Evolutionary conservation across 1,284 basidiomycete species (phyloP).

Genomic region (Tilletia setariae): DNA sequence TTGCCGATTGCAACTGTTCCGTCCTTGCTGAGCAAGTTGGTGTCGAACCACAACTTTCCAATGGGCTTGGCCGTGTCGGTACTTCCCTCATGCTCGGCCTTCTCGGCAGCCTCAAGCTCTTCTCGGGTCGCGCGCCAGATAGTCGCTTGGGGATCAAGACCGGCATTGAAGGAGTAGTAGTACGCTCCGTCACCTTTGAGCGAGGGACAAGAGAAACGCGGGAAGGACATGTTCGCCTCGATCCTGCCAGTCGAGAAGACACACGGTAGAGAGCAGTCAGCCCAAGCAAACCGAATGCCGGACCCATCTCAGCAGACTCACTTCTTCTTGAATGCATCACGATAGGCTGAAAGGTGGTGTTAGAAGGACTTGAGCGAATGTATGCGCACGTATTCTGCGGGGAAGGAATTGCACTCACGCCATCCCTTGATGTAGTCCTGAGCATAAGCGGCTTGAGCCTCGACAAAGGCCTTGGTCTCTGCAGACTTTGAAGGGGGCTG

Average conservation of each 20-base stretch:
- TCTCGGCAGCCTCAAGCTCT: constrained; percentile 29
- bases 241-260: constrained; percentile 22
- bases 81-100: constrained; percentile 22
- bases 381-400: background rate
- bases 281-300: background rate
- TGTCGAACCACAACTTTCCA: constrained; percentile 49
- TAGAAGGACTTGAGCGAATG: background rate
- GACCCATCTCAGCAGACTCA: background rate
- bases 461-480: constrained; percentile 48
- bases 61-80: constrained; percentile 33
- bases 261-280: too few species aligned
- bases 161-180: constrained; percentile 51
- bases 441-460: constrained; percentile 45
- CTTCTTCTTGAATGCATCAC: constrained; percentile 39
- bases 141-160: constrained; percentile 47
- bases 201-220: constrained; percentile 46
- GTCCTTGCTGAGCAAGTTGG: constrained; percentile 46
- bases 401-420: constrained; percentile 1
- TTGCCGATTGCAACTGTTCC: constrained; percentile 46
- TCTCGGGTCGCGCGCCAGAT: constrained; percentile 39
- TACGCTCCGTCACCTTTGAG: constrained; percentile 44
- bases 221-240: constrained; percentile 46
- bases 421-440: constrained; percentile 37
- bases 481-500: constrained; percentile 43
- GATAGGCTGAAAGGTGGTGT: constrained; percentile 21